Evolutionary conservation across 2,329 filamentous ascomycete genomes (phyloP), one percentile per base, ranked within the genome.

Genomic region (Cytospora piceae): DNA sequence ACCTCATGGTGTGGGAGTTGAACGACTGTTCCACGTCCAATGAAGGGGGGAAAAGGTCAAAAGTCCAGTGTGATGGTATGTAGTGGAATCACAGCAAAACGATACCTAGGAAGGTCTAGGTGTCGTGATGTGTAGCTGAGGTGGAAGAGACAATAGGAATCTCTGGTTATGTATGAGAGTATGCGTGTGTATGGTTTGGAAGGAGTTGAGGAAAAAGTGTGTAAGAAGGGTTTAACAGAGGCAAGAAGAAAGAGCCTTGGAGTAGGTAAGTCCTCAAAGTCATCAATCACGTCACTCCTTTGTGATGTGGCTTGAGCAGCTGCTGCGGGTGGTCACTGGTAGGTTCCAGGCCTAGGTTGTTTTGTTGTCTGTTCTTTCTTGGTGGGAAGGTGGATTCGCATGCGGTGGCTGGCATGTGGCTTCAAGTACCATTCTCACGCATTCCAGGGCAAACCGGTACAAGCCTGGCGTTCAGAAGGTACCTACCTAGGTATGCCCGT

Each of bases 1-100:
- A 86, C 83, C 87, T 95, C 94, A 97, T 97, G 87, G 73, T 58
- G 67, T 67, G 2, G 52, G 8, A 32, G 59, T 32, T 61, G 27
- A 20, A 27, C 15, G n/a, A 29, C 20, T 24, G 27, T 24, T 51
- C 53, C 29, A 51, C n/a, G 46, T 24, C 46, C 22, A 52, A 51
- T 12, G 34, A 54, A 52, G 32, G 39, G 53, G 17, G 58, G 46
- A 9, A 29, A 14, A n/a, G 22, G 24, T 15, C 42, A n/a, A 27
- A 20, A 29, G 49, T 22, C 31, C 31, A 39, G 54, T 12, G 39
- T 11, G 17, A 24, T 20, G 27, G 31, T 31, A 32, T 46, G 49
- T 39, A 34, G 49, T 54, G 32, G 42, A n/a, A 14, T 4, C n/a
- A 37, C 34, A 49, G 22, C 46, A 49, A n/a, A 49, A 49, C 46